A percentile compares a stretch with the other conserved stretches of the same genome.
phyloP scores from a whole-genome alignment of 169 alveolate species.

The Amoebophrya sp. region DNA sequence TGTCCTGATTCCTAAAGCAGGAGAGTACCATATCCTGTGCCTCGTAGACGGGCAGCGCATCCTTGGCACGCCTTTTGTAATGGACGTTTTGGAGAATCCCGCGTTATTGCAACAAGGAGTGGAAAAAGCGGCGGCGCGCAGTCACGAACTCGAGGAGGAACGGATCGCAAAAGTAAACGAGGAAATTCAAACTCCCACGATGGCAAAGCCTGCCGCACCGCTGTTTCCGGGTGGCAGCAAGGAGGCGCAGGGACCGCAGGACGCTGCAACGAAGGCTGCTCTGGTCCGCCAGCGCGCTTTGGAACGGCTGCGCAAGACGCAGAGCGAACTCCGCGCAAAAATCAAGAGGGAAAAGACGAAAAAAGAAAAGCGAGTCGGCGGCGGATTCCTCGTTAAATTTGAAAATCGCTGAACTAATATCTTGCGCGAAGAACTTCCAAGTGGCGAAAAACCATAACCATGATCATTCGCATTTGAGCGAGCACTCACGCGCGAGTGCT shows the following conservation, averaged over 20 bases:
- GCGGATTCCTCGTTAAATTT: not conserved
- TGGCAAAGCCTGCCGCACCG: no score
- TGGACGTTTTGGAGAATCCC: no score
- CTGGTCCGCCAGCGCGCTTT: not conserved
- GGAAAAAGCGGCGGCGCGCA: no score
- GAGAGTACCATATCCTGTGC: not conserved
- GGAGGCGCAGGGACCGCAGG: not conserved
- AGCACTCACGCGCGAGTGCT: no score
- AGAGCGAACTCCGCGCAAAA: not conserved
- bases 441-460: no score
- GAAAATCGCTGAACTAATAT: no score
- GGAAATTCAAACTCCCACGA: no score
- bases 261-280: not conserved
- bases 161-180: not conserved
- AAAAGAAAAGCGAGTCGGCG: not conserved
- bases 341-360: not conserved
- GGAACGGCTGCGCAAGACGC: not conserved
- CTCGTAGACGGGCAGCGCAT: not conserved
- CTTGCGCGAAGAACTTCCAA: no score
- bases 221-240: not conserved
- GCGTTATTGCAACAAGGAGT: no score
- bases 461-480: no score
- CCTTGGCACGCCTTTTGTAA: not conserved
- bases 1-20: not conserved
- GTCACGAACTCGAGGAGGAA: not conserved